phyloP scores from a whole-genome alignment of 176 grass and related monocot genomes.

The Oryza brachyantha region DNA sequence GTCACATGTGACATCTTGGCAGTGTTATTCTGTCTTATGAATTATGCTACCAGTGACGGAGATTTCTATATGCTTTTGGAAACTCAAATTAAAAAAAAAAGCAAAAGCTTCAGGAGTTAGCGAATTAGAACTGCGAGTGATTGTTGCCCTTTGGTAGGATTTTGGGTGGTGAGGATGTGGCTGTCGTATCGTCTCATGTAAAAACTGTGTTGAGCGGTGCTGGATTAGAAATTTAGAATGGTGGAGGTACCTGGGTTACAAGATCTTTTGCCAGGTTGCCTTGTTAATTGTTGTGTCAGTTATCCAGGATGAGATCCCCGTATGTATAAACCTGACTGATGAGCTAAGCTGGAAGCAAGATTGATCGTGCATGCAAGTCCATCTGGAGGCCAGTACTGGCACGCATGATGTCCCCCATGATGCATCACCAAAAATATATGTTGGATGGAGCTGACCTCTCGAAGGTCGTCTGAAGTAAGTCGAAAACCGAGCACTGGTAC shows the following conservation, averaged over 20 bases:
- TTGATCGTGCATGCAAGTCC: not conserved
- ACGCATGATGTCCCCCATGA: not conserved
- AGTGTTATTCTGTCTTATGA: not conserved
- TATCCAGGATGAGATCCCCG: not conserved
- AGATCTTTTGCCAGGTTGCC: not conserved
- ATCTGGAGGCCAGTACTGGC: not conserved
- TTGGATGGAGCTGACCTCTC: not conserved
- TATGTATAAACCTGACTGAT: not conserved
- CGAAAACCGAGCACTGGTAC: not conserved
- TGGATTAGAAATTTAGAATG: no score
- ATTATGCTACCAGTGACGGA: not conserved
- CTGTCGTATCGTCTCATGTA: no score
- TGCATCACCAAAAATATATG: no score
- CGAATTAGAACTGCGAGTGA: not conserved
- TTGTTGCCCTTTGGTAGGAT: not conserved
- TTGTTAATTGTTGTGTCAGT: not conserved
- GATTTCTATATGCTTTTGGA: not conserved
- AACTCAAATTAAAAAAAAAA: not conserved
- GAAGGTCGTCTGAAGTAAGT: not conserved
- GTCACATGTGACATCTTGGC: not conserved
- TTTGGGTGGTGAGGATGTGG: not conserved
- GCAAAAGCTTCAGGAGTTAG: not conserved
- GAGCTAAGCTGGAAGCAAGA: not conserved
- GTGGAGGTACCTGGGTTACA: not conserved
- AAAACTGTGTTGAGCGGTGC: no score